Evolutionary conservation across 441 rosid genomes (phyloP).

Genomic region (Pelargonium australe): DNA sequence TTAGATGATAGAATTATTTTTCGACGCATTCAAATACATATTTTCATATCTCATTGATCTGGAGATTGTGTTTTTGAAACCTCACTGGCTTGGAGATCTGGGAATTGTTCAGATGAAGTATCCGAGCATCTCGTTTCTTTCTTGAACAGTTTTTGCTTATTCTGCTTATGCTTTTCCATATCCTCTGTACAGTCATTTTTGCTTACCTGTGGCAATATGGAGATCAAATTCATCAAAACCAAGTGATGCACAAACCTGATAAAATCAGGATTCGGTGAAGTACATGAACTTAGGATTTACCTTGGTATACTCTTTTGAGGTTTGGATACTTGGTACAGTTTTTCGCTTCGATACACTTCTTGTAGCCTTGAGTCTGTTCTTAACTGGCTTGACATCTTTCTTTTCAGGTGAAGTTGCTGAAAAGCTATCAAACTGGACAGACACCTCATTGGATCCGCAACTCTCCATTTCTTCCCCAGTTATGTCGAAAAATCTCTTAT

Average conservation of each 20-base stretch:
- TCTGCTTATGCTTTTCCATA: conserved; percentile 29
- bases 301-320: conserved; percentile 33
- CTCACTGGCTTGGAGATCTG: not conserved
- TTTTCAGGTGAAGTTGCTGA: conserved; percentile 24
- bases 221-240: conserved; percentile 4
- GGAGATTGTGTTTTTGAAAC: not conserved
- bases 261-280: not conserved
- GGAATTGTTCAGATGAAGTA: conserved; percentile 10
- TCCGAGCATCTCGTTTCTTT: conserved; percentile 20
- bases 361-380: conserved; percentile 27
- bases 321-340: conserved; percentile 40
- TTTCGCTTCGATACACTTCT: conserved; percentile 41
- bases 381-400: conserved; percentile 23
- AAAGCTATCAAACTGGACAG: conserved; percentile 39
- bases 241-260: not conserved
- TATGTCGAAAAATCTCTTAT: conserved; percentile 27
- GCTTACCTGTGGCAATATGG: conserved; percentile 30
- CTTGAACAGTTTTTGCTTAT: conserved; percentile 21
- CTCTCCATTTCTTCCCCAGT: conserved; percentile 67
- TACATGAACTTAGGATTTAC: conserved; percentile 23
- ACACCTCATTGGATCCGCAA: conserved; percentile 72
- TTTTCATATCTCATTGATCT: no score
- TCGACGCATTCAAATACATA: not conserved
- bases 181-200: conserved; percentile 35
- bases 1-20: no score